Base-by-base conservation (phyloP, 2,329 filamentous ascomycete genomes). In the Helicocarpus griseus region DNA sequence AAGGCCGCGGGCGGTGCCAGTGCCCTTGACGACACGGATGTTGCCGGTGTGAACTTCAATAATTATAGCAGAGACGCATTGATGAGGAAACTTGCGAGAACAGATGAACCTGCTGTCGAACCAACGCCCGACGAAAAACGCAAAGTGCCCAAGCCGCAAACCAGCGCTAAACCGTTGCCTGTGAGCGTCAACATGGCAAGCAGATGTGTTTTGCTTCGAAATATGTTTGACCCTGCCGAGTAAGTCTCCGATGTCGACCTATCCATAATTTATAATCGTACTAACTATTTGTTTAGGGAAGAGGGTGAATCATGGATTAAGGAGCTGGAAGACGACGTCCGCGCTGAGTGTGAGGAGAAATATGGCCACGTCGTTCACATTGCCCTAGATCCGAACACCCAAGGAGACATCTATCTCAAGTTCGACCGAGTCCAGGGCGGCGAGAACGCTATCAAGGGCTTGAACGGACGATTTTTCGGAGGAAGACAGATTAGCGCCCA, bases 311-410 rank as follows among this genome's bases (percentile, higher is more conserved):
- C 73, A 60, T 98, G 93, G 91, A 78, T 89, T 66, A 94, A 95
- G 67, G 89, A 96, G 63, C 78, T 98, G 60, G 90, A 96, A 74
- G 85, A 89, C 68, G 93, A 98, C 66, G 87, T 98, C 66, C 86
- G 87, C 71, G 78, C 82, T 64, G 93, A 98, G 77, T 95, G 91
- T 68, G 87, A 95, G 74, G 79, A 83, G 63, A 95, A 93, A 77
- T 98, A 97, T 77, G 93, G 93, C 65, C 87, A 91, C 63, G 91
- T 98, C 64, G 89, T 97, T 69, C 93, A 98, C 81, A 94, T 97
- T 72, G 82, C 89, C 62, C 80, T 95, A 72, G 91, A 97, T 76
- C 83, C 87, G 60, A 94, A 95, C 73, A 93, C 89, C 45, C 82
- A 87, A 70, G 93, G 93, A 72, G 93, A 98, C 68, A 91, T 98